Evolutionary conservation across 208 protist species (phyloP).

Genomic region (Trypanosoma mega): DNA sequence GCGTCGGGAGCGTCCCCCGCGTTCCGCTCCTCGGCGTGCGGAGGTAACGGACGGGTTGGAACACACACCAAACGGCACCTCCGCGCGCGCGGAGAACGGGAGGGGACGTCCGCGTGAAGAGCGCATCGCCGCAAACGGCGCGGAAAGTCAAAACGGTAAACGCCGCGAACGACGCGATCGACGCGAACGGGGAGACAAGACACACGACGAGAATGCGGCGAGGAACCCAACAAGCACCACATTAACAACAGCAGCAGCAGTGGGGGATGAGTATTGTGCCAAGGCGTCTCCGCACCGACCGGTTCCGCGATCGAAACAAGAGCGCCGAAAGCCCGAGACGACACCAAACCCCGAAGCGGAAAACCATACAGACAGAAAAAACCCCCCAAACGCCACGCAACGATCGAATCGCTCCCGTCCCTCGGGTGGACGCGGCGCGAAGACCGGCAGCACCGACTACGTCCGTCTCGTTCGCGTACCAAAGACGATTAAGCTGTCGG

Average conservation of each 20-base stretch:
- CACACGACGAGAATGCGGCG: slow-evolving; percentile 5
- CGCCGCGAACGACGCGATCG: slow-evolving; percentile 26
- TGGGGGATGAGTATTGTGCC: too few relatives aligned
- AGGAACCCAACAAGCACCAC: not conserved
- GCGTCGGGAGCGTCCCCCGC: slow-evolving; percentile 1
- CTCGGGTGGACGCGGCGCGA: too few relatives aligned
- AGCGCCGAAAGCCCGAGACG: too few relatives aligned
- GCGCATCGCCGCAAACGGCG: slow-evolving; percentile 16
- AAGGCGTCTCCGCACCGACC: too few relatives aligned
- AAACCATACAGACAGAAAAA: too few relatives aligned
- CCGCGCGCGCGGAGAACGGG: not conserved
- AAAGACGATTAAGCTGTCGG: slow-evolving; percentile 56
- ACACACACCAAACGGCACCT: not conserved
- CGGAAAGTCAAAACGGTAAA: not conserved
- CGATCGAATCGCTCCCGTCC: too few relatives aligned
- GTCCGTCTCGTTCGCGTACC: slow-evolving; percentile 60
- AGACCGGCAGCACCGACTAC: slow-evolving; percentile 29
- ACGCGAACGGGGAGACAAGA: slow-evolving; percentile 18
- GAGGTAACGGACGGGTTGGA: not conserved
- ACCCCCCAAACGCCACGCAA: too few relatives aligned
- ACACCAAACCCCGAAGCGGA: too few relatives aligned
- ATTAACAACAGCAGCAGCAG: not conserved
- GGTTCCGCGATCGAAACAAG: too few relatives aligned
- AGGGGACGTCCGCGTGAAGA: slow-evolving; percentile 8
- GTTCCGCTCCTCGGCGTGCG: too few relatives aligned